Percentiles rank a stretch among this genome's conserved stretches.
Evolutionary conservation across 208 protist genomes (phyloP).

Genomic region (Trypanosoma vivax): DNA sequence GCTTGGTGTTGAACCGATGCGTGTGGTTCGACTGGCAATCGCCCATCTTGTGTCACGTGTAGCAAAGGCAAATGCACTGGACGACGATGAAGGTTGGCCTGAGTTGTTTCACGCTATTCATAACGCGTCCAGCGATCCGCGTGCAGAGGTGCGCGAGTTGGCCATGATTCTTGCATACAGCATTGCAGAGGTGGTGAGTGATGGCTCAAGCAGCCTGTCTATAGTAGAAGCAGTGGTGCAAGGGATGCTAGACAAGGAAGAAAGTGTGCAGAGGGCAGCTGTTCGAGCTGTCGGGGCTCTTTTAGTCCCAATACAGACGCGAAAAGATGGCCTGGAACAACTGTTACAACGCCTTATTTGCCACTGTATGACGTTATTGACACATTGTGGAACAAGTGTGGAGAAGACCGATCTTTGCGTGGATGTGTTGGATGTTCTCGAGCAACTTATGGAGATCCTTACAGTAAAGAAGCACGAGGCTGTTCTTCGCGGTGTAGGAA

Average conservation of each 20-base stretch:
- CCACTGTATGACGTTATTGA: conserved; percentile 32
- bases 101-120: conserved; percentile 61
- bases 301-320: conserved; percentile 30
- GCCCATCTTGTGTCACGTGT: conserved; percentile 73
- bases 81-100: conserved; percentile 39
- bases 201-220: conserved; percentile 22
- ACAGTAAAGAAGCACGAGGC: conserved; percentile 41
- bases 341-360: conserved; percentile 43
- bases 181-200: conserved; percentile 57
- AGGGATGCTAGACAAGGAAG: conserved; percentile 51
- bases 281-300: conserved; percentile 55
- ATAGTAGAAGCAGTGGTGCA: conserved; percentile 55
- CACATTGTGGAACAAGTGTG: conserved; percentile 12
- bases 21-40: conserved; percentile 65
- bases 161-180: conserved; percentile 81
- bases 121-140: conserved; percentile 27
- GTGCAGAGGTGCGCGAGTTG: conserved; percentile 72
- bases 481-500: conserved; percentile 25
- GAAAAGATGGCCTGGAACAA: conserved; percentile 20
- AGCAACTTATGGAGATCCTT: conserved; percentile 42
- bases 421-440: conserved; percentile 59
- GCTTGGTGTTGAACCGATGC: conserved; percentile 51
- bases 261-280: conserved; percentile 45
- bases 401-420: conserved; percentile 47
- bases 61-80: conserved; percentile 50